phyloP scores from a whole-genome alignment of 768 basidiomycete genomes.

The Galerina marginata region DNA sequence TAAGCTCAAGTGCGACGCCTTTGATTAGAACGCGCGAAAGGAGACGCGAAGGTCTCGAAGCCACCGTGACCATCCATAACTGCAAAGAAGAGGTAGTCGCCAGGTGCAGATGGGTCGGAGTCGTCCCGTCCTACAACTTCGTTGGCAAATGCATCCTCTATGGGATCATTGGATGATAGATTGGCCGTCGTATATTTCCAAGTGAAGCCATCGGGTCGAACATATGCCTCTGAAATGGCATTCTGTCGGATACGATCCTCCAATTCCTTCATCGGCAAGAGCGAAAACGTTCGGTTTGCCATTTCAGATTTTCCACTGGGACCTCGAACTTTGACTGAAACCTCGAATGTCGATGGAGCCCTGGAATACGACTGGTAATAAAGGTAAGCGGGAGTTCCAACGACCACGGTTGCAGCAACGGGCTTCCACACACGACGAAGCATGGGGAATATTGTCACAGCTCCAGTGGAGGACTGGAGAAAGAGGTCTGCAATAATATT shows the following conservation, averaged over 20 bases:
- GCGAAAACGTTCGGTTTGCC: slow-evolving; percentile 54
- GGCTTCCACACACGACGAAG: slow-evolving; percentile 74
- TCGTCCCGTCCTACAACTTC: slow-evolving; percentile 70
- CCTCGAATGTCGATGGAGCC: slow-evolving; percentile 59
- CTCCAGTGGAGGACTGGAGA: background rate
- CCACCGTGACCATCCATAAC: slow-evolving; percentile 95
- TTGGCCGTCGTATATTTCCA: slow-evolving; percentile 84
- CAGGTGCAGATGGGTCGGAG: slow-evolving; percentile 61
- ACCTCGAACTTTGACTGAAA: slow-evolving; percentile 58
- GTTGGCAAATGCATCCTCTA: slow-evolving; percentile 86
- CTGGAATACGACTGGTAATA: slow-evolving; percentile 52
- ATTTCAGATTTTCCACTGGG: slow-evolving; percentile 66
- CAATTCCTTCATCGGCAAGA: slow-evolving; percentile 59
- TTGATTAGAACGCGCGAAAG: slow-evolving; percentile 86
- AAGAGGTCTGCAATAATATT: background rate
- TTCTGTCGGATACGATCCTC: slow-evolving; percentile 64
- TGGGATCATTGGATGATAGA: slow-evolving; percentile 85
- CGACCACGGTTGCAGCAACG: slow-evolving; percentile 56
- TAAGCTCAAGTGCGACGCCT: slow-evolving; percentile 79
- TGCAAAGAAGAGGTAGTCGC: slow-evolving; percentile 83
- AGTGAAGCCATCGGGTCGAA: slow-evolving; percentile 57
- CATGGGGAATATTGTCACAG: slow-evolving; percentile 43
- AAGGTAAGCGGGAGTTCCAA: slow-evolving; percentile 64
- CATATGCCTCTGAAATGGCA: slow-evolving; percentile 49
- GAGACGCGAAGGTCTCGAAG: slow-evolving; percentile 80